Evolutionary conservation across 176 grass and related monocot species (phyloP), one percentile per base, ranked within the genome.

Genomic region (Aegilops bicornis): DNA sequence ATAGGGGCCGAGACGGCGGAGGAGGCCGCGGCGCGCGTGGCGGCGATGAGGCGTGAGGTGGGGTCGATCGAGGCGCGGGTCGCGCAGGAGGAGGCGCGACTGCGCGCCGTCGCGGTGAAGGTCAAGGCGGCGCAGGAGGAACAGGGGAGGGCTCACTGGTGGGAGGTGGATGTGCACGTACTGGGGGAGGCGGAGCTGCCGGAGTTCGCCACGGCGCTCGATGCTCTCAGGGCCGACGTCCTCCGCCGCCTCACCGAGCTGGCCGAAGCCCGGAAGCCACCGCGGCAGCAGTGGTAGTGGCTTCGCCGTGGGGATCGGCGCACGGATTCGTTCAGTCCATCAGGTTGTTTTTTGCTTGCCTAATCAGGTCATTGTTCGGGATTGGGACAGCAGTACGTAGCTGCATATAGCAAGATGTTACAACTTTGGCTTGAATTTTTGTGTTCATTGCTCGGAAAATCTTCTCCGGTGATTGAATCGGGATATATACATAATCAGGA

Each of bases 141-240:
- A 31, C 73, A 76, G 8, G 79, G 22, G 47, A 62, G 65, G 69
- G 22, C 8, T 14, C 40, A 69, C 48, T 88, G 73, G 86, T 83
- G 86, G 86, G 86, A 88, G 64, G 73, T 70, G 73, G 86, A 83
- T 16, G 80, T 70, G 73, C 63, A 48, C 12, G 80, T 27, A 35
- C 73, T 88, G 6, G 64, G 64, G 73, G 80, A 88, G 73, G 86
- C 36, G 48, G 80, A 83, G 25, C 50, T 78, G 24, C 73, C 72
- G 27, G 80, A 70, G 64, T 88, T 88, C 15, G 64, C 65, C 73
- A 50, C 19, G 48, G 86, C 86, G 86, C 73, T 88, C 64, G 73
- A 83, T 22, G 15, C 23, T 50, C 80, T 83, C 73, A 77, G 27
- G 27, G 50, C 4, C 35, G 37, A 78, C 4, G 63, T 88, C 64